Conservation (phyloP, 2,329 filamentous ascomycete species). For the Stagonosporopsis tanaceti region DNA sequence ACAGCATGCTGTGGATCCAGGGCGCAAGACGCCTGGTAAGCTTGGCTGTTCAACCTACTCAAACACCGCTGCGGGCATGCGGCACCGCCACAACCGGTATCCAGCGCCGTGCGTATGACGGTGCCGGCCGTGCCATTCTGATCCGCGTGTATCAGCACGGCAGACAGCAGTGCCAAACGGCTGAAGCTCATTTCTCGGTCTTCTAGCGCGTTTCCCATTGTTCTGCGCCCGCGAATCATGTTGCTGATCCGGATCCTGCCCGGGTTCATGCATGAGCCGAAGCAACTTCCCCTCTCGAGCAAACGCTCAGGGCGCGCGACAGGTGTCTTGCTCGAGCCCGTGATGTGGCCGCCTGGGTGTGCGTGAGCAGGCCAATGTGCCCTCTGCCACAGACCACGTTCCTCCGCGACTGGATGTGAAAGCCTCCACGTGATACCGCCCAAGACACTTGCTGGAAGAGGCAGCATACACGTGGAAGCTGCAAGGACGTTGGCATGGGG, state of each 20-base stretch:
- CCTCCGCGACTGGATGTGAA: neutral
- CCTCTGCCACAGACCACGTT: constrained; percentile 1
- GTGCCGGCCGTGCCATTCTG: constrained; percentile 6
- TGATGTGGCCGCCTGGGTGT: neutral
- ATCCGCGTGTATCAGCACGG: constrained; percentile 8
- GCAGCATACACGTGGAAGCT: constrained; percentile 42
- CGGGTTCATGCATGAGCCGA: constrained; percentile 7
- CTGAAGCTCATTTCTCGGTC: constrained; percentile 17
- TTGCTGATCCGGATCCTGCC: constrained; percentile 13
- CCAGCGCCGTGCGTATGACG: neutral
- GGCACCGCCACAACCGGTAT: constrained; percentile 17
- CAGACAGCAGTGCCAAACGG: neutral
- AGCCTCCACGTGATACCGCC: neutral
- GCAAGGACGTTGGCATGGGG: constrained; percentile 38
- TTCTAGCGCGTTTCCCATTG: constrained; percentile 23
- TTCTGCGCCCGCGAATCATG: constrained; percentile 14
- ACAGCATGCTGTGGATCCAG: neutral
- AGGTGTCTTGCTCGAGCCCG: constrained; percentile 3
- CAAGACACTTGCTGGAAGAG: neutral
- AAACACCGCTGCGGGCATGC: neutral
- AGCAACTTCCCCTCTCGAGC: constrained; percentile 7
- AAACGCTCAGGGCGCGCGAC: constrained; percentile 6
- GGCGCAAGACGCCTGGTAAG: constrained; percentile 4
- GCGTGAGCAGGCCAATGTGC: neutral
- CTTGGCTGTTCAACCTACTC: constrained; percentile 15